Percentiles rank a stretch among this genome's conserved stretches.
phyloP scores from a whole-genome alignment of 2,329 filamentous ascomycete species.

The Claviceps quebecensis region DNA sequence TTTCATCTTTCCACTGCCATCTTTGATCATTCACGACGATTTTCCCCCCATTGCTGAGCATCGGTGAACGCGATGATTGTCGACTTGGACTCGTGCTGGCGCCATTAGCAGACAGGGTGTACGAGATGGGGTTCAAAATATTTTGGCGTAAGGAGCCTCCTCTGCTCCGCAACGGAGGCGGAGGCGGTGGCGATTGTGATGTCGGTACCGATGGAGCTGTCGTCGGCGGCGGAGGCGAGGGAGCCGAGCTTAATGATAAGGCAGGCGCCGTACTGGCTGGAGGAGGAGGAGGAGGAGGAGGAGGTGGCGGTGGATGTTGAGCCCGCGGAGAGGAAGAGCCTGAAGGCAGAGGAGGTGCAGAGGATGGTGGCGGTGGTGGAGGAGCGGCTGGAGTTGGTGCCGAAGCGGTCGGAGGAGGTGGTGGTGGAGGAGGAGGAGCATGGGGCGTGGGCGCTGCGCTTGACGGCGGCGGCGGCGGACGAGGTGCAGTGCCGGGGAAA shows the following conservation, averaged over 20 bases:
- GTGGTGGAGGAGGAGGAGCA: slow-evolving; percentile 21
- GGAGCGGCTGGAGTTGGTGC: slow-evolving; percentile 23
- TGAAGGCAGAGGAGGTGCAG: slow-evolving; percentile 6
- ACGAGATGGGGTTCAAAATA: slow-evolving; percentile 62
- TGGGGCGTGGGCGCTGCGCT: slow-evolving; percentile 24
- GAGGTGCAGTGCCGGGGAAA: slow-evolving; percentile 19
- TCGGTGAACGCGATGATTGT: slow-evolving; percentile 15
- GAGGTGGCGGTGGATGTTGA: slow-evolving; percentile 15
- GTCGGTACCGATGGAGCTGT: slow-evolving; percentile 16
- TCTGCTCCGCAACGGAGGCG: slow-evolving; percentile 23
- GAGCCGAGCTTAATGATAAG: slow-evolving; percentile 19
- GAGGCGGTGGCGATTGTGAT: slow-evolving; percentile 26
- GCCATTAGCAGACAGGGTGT: slow-evolving; percentile 57
- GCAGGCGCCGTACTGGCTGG: slow-evolving; percentile 18
- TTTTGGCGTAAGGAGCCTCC: slow-evolving; percentile 39
- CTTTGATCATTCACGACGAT: slow-evolving; percentile 60
- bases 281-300: slow-evolving; percentile 22
- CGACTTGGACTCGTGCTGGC: slow-evolving; percentile 32
- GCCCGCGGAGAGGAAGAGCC: slow-evolving; percentile 25
- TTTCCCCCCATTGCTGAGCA: slow-evolving; percentile 17
- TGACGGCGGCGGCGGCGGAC: slow-evolving; percentile 23
- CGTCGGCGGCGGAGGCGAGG: slow-evolving; percentile 16
- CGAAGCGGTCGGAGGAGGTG: slow-evolving; percentile 30
- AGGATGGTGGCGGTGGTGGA: slow-evolving; percentile 21
- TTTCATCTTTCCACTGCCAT: slow-evolving; percentile 80